A percentile compares a stretch with the other conserved stretches of the same genome.
These are phyloP conservation scores for Coprinopsis sp. DNA, from an alignment of 768 basidiomycete genomes.

Conservation along the genomic window DNA sequence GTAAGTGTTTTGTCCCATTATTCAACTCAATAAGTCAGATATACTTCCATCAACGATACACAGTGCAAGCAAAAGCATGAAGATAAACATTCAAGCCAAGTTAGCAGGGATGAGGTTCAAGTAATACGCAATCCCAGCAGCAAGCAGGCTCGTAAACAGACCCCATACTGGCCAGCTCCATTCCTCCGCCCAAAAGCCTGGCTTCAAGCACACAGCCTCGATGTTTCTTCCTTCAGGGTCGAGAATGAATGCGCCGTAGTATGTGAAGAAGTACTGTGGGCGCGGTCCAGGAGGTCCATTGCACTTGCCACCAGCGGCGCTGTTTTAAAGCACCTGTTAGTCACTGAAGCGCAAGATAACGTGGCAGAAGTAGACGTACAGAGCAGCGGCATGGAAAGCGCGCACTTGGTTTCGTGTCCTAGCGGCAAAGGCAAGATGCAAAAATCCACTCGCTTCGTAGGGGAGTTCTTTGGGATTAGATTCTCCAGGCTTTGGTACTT, in stretches of 20 bases:
- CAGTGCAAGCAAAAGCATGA: too few species aligned
- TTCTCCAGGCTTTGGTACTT: not conserved
- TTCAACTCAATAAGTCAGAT: too few species aligned
- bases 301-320: constrained; percentile 20
- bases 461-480: too few species aligned
- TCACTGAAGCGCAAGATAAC: not conserved
- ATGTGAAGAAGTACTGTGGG: constrained; percentile 18
- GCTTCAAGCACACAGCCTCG: constrained; percentile 21
- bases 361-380: constrained; percentile 17
- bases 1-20: too few species aligned
- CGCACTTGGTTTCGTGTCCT: constrained; percentile 19
- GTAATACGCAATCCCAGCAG: not conserved
- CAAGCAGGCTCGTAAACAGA: not conserved
- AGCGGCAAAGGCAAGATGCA: constrained; percentile 23
- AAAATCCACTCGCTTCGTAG: too few species aligned
- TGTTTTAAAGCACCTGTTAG: not conserved
- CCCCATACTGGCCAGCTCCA: constrained; percentile 16
- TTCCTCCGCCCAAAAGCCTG: constrained; percentile 16
- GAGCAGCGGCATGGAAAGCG: constrained; percentile 22
- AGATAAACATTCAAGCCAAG: too few species aligned
- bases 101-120: too few species aligned
- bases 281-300: constrained; percentile 24
- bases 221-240: constrained; percentile 25
- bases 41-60: too few species aligned
- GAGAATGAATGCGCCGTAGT: constrained; percentile 24